Evolutionary conservation across 2,329 filamentous ascomycete genomes (phyloP).

Genomic region (Alternaria consortialis): DNA sequence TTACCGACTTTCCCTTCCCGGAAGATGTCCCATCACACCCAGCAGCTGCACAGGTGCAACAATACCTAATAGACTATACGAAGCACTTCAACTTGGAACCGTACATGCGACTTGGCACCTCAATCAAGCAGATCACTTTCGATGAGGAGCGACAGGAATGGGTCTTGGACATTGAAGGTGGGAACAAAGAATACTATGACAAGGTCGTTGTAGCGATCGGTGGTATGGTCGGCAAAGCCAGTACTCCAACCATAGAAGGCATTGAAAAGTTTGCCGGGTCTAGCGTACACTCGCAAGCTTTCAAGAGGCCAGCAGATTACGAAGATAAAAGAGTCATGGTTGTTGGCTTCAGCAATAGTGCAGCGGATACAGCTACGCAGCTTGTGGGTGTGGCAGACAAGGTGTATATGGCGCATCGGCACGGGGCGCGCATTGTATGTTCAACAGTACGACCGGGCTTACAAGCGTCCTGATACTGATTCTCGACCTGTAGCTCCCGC

Average conservation of each 20-base stretch:
- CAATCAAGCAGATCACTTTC: conserved; percentile 21
- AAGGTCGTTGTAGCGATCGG: conserved; percentile 35
- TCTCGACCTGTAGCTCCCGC: conserved; percentile 21
- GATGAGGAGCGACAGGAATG: conserved; percentile 25
- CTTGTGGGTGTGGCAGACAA: conserved; percentile 30
- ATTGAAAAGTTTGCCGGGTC: conserved; percentile 27
- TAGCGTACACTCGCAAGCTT: conserved; percentile 23
- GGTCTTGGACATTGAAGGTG: conserved; percentile 16
- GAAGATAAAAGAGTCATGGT: conserved; percentile 32
- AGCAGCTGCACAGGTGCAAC: conserved; percentile 29
- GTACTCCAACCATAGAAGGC: conserved; percentile 26
- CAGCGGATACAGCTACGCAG: conserved; percentile 35
- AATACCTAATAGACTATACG: conserved; percentile 30
- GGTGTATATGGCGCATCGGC: conserved; percentile 35
- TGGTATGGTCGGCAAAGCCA: conserved; percentile 25
- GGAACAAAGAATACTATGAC: conserved; percentile 24
- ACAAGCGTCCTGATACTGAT: background rate
- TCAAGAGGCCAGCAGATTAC: conserved; percentile 26
- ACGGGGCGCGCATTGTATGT: conserved; percentile 32
- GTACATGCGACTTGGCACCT: conserved; percentile 22
- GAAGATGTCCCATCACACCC: conserved; percentile 27
- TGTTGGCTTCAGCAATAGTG: conserved; percentile 38
- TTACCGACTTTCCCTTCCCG: conserved; percentile 33
- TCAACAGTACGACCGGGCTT: too few relatives aligned
- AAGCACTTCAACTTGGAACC: conserved; percentile 29